phyloP scores from a whole-genome alignment of 345 rosid genomes.

The Salix exigua region DNA sequence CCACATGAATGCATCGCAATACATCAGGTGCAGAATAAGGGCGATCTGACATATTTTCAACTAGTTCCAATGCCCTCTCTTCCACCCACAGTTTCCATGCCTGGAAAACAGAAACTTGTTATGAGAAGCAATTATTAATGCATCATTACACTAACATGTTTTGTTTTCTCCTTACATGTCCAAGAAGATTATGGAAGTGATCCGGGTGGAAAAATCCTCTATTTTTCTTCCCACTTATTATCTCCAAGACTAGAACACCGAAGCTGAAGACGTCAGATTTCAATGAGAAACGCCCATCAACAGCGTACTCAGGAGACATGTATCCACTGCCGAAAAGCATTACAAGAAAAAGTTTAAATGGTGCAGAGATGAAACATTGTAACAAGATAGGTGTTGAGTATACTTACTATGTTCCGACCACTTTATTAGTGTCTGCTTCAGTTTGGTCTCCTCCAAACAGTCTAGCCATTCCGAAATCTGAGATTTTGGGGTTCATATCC shows the following conservation, averaged over 20 bases:
- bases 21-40: background rate
- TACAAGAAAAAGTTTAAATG: background rate
- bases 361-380: too few species aligned
- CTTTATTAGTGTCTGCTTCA: background rate
- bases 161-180: background rate
- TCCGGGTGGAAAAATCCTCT: conserved; percentile 4
- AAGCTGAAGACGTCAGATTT: conserved; percentile 13
- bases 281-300: background rate
- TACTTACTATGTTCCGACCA: conserved; percentile 4
- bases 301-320: conserved; percentile 10
- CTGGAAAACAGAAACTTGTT: conserved; percentile 8
- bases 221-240: conserved; percentile 6
- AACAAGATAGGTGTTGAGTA: background rate
- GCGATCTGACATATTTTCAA: background rate
- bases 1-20: background rate
- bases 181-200: background rate
- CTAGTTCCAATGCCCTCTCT: background rate
- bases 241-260: conserved; percentile 3
- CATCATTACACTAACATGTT: background rate
- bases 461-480: conserved; percentile 6
- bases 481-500: conserved; percentile 6
- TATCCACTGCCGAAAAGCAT: background rate
- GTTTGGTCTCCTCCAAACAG: background rate
- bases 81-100: conserved; percentile 12
- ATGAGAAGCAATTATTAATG: too few species aligned